Conservation (phyloP, 2,329 filamentous ascomycete genomes). For the Fusarium sarcochroum region DNA sequence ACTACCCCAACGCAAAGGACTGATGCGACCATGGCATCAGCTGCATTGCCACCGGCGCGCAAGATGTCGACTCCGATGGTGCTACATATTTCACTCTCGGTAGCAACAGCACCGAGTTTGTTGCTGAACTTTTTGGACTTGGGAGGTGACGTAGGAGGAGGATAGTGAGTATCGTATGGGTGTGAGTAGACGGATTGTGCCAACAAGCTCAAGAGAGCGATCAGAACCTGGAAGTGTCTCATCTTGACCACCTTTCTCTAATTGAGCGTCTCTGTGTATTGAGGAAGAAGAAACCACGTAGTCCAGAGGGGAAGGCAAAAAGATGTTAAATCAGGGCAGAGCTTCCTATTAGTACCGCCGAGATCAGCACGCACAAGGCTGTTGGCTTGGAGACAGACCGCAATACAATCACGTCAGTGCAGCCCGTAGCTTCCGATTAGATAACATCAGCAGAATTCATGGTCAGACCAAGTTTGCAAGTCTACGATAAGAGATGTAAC, state of each 20-base stretch:
- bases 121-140: conserved; percentile 18
- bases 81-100: conserved; percentile 72
- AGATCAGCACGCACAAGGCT: neutral
- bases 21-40: conserved; percentile 75
- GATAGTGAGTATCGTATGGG: conserved; percentile 22
- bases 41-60: conserved; percentile 73
- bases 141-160: conserved; percentile 19
- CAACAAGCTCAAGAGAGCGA: conserved; percentile 28
- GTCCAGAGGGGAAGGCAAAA: too few relatives aligned
- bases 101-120: conserved; percentile 70
- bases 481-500: neutral
- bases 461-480: neutral
- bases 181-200: conserved; percentile 2
- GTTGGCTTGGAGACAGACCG: neutral
- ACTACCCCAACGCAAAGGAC: conserved; percentile 74
- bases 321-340: neutral
- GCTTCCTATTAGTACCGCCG: conserved; percentile 4
- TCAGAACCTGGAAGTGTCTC: neutral
- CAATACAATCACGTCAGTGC: neutral
- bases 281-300: neutral
- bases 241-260: neutral
- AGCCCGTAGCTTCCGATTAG: neutral
- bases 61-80: conserved; percentile 70
- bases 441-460: neutral
- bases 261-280: neutral